Evolutionary conservation across 805 yeast genomes (phyloP), one percentile per base, ranked within the genome.

Genomic region (Komagataella populi): DNA sequence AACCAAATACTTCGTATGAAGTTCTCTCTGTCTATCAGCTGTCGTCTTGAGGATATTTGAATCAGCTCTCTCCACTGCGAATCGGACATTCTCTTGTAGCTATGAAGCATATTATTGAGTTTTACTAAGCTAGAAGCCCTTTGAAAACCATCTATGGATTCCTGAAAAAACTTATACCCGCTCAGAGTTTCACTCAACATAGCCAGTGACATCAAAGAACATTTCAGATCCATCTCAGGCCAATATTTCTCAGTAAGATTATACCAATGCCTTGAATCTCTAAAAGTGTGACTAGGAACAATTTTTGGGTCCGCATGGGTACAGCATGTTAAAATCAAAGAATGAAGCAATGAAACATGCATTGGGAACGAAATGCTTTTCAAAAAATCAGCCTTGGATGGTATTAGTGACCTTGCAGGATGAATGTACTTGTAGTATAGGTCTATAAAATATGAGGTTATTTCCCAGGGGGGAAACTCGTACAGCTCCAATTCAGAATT

Each of bases 381-480:
- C 3, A 71, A 48, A 43, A 73, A 60, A 6, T 60, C 49, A 8
- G 57, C 55, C 50, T 67, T 68, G 39, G 68, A 60, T 1, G 75
- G 73, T 4, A 73, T 54, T 6, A 68, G 58, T 17, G 68, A 63
- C 47, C 67, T 60, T 6, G 69, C 61, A 6, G 70, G 64, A 50
- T 71, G 69, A n/a, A 67, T 61, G 55, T 71, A 73, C 45, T 70
- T 59, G 56, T 70, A 73, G 54, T 63, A 73, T 6, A 71, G 53
- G 50, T 70, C 73, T 45, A 72, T 57, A 46, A 72, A 54, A 2
- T 58, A 53, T 44, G 60, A 61, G 2, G 70, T 59, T 0, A 66
- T 63, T 46, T 56, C 53, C 64, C 68, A 63, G 44, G 62, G 53
- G 3, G 78, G 78, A 6, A 73, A 57, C 6, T 70, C 73, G 46